A percentile compares a stretch with the other conserved stretches of the same genome.
Evolutionary conservation across 202 grass and related monocot species (phyloP).

Genomic region (Bolboschoenoplectus hybrid): DNA sequence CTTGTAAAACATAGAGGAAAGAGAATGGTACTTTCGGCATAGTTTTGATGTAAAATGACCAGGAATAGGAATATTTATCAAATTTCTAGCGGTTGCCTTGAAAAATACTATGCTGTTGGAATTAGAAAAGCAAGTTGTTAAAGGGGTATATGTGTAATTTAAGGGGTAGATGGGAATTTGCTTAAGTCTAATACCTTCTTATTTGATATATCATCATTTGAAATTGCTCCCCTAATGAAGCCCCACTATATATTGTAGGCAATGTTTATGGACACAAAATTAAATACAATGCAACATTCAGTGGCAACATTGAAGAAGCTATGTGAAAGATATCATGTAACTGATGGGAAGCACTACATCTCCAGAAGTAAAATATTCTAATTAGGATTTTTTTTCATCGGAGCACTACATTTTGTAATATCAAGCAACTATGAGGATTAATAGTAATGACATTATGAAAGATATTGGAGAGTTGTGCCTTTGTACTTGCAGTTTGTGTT

Average conservation of each 20-base stretch:
- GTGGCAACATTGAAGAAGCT: constrained; percentile 73
- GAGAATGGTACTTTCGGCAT: not conserved
- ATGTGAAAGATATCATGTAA: constrained; percentile 62
- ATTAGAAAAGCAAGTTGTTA: not conserved
- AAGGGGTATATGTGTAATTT: not conserved
- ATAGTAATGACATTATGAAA: not conserved
- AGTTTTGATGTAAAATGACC: not conserved
- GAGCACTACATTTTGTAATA: not conserved
- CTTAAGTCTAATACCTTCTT: not conserved
- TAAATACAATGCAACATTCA: constrained; percentile 90
- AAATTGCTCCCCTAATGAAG: constrained; percentile 30
- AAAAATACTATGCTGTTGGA: not conserved
- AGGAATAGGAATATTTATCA: not conserved
- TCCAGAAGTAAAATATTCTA: constrained; percentile 35
- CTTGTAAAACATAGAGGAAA: not conserved
- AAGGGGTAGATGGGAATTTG: not conserved
- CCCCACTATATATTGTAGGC: constrained; percentile 55
- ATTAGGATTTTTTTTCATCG: not conserved
- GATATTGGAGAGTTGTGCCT: not conserved
- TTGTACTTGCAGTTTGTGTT: not conserved
- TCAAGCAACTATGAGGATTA: not conserved
- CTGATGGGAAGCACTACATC: constrained; percentile 48
- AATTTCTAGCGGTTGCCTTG: not conserved
- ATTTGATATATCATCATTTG: not conserved
- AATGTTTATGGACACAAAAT: constrained; percentile 92